Evolutionary conservation across 139 green algal genomes (phyloP), one percentile per base, ranked within the genome.

Genomic region (Mychonastes homosphaera): DNA sequence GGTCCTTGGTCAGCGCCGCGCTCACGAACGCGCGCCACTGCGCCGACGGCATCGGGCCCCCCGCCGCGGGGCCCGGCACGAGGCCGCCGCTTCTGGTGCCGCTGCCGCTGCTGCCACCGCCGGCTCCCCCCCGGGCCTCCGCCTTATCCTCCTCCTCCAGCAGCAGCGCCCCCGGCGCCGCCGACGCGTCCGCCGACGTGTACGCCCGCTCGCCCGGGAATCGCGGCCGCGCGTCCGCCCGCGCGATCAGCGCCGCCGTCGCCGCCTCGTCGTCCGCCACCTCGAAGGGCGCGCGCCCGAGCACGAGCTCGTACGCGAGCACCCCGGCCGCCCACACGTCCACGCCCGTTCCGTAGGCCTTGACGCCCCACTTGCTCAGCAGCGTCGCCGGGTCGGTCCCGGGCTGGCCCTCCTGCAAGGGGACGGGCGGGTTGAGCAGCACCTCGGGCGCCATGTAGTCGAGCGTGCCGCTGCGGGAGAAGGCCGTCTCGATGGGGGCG

Each of bases 221-320:
- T n/a, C n/a, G n/a, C n/a, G n/a, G n/a, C n/a, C n/a, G n/a, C n/a
- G n/a, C n/a, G n/a, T n/a, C n/a, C n/a, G n/a, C n/a, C n/a, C n/a
- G 73, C 65, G 88, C 78, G 71, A 94, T 94, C 33, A 81, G 70
- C 24, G 61, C 69, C 56, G 74, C 77, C 1, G 85, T 91, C 64
- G 87, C 62, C n/a, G 75, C 67, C 54, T 88, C 79, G 23, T 83
- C 75, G 35, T 87, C 83, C 2, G 87, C 12, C 36, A 43, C 12
- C 41, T 51, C 64, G 36, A 82, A 82, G 9, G 79, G 76, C 7
- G 79, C 61, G n/a, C 48, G 18, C 16, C 83, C 80, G 34, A 77
- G 71, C 38, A 94, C 66, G 35, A 90, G 74, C 78, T 92, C 84
- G 44, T 91, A 94, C 0, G 81, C 81, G 58, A 94, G 71, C 36